Evolutionary conservation across 305 asterid species (phyloP).

Genomic region (Plantago coronopus): DNA sequence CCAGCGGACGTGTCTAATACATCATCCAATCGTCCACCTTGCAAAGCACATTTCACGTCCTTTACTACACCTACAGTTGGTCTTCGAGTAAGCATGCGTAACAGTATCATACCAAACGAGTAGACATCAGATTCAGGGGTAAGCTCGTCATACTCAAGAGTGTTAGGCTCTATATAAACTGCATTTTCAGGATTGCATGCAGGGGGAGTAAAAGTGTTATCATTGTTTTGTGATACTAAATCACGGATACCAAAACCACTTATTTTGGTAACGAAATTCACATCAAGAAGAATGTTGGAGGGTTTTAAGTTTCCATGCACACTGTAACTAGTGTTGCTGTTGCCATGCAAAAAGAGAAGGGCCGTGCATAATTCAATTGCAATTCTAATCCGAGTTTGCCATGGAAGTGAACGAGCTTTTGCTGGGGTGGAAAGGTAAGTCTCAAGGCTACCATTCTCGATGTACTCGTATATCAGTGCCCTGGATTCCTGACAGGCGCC

Average conservation of each 20-base stretch:
- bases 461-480: conserved; percentile 76
- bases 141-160: conserved; percentile 34
- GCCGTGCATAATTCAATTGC: conserved; percentile 63
- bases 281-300: conserved; percentile 62
- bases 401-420: conserved; percentile 52
- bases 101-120: conserved; percentile 66
- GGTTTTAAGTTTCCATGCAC: conserved; percentile 76
- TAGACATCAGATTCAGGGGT: conserved; percentile 74
- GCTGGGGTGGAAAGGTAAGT: conserved; percentile 45
- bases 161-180: conserved; percentile 54
- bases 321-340: conserved; percentile 31
- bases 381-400: conserved; percentile 76
- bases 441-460: conserved; percentile 78
- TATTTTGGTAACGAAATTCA: conserved; percentile 61
- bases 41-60: conserved; percentile 66
- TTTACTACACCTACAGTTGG: conserved; percentile 48
- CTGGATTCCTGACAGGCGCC: conserved; percentile 85
- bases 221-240: conserved; percentile 36
- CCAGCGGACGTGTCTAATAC: conserved; percentile 75
- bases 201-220: conserved; percentile 16
- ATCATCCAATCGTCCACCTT: conserved; percentile 46
- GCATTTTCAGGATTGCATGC: conserved; percentile 36
- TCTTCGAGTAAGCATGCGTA: conserved; percentile 65
- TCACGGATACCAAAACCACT: conserved; percentile 55
- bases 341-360: conserved; percentile 66